Base-by-base conservation (phyloP, 2,329 filamentous ascomycete genomes). In the Ambrosiella xylebori region DNA sequence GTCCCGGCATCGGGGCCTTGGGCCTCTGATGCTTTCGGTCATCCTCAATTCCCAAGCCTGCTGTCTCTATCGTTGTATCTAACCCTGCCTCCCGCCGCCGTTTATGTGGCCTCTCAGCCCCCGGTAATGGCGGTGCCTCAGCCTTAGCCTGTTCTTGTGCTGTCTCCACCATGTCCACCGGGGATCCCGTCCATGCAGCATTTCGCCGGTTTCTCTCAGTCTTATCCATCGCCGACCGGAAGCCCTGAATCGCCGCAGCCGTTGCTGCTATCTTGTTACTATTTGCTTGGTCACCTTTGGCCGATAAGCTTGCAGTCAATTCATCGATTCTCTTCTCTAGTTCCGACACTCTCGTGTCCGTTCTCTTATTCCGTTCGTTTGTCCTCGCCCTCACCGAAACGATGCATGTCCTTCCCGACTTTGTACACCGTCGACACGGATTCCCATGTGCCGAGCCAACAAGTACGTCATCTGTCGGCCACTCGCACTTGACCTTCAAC, bases 241-340 rank as follows among this genome's bases (percentile, higher is more conserved):
- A 64, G 13, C 53, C 57, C 6, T 44, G 38, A 47, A 57, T 56
- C 1, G 56, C 53, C 7, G 45, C 54, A 2, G 52, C 36, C 9
- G 57, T 53, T 11, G 63, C 64, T 7, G 66, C 66, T 57, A 69
- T 65, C 13, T 66, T 70, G 1, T n/a, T 11, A 38, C 54, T 49
- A 7, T 19, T 35, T 1, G 59, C 38, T 1, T 36, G 38, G n/a
- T 45, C 50, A n/a, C 49, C 51, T 39, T 56, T 57, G 9, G 85
- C 81, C 51, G 88, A 83, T 63, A 95, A 68, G 40, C 82, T 88
- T 6, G 88, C 86, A 7, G 87, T 95, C 67, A 95, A 68, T 7
- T 85, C 86, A 72, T 95, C 88, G 62, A 95, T 91, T 73, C 94
- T 94, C 74, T 85, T 88, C 74, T 95, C 89, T 56, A 96, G 75